phyloP scores from a whole-genome alignment of 2,329 filamentous ascomycete genomes.

The Magnaporthiopsis rhizophila region DNA sequence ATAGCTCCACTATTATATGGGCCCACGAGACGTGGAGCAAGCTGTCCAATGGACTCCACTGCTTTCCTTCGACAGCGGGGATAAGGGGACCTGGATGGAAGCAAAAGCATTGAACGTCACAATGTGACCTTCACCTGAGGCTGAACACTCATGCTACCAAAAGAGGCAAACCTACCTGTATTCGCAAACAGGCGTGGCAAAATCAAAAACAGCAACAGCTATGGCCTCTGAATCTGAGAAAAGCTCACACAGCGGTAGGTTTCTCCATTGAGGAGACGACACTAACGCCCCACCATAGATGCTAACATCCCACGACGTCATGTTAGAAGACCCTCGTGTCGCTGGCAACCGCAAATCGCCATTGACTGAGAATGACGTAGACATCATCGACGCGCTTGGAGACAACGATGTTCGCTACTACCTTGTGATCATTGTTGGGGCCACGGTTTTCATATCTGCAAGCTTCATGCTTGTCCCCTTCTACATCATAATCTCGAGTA shows the following conservation, averaged over 20 bases:
- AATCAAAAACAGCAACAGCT: background rate
- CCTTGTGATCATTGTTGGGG: background rate
- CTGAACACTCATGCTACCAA: background rate
- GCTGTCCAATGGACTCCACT: no score
- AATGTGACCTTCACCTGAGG: background rate
- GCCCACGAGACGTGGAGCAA: no score
- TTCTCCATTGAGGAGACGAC: background rate
- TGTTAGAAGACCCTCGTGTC: background rate
- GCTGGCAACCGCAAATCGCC: no score
- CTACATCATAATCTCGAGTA: background rate
- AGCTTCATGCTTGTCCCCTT: background rate
- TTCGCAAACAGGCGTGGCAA: background rate
- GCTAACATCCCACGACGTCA: background rate
- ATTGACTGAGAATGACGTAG: slow-evolving; percentile 4
- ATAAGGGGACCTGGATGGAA: background rate
- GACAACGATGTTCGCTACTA: background rate
- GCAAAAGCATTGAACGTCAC: background rate
- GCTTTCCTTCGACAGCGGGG: no score
- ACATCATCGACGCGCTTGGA: slow-evolving; percentile 7
- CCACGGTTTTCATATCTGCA: background rate
- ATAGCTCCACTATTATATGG: background rate
- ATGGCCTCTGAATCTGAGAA: background rate
- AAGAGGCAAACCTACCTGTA: background rate
- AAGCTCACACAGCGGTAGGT: background rate
- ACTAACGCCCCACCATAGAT: background rate